These are phyloP conservation scores for Suillus sp. DNA, from an alignment of 768 basidiomycete genomes.

Conservation along the genomic window DNA sequence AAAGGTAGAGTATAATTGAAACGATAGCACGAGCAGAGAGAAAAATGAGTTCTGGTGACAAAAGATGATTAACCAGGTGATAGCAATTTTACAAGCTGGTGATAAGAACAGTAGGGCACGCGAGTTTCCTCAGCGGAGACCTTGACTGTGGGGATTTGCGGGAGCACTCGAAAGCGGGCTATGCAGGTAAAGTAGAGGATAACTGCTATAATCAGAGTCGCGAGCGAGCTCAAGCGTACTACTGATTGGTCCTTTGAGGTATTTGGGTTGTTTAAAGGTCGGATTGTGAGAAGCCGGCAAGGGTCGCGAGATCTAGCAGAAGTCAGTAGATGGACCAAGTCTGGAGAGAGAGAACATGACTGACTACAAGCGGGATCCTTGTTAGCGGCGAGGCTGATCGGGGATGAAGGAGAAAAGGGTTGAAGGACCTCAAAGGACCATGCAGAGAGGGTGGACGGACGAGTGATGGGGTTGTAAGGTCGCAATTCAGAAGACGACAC, in stretches of 20 bases:
- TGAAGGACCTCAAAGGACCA: slow-evolving; percentile 38
- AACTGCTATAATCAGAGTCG: slow-evolving; percentile 40
- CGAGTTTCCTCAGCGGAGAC: slow-evolving; percentile 47
- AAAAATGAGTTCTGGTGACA: neutral
- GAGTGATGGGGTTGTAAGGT: slow-evolving; percentile 5
- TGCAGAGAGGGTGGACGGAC: slow-evolving; percentile 29
- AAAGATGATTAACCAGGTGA: slow-evolving; percentile 22
- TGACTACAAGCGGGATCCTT: slow-evolving; percentile 57
- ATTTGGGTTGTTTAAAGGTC: slow-evolving; percentile 36
- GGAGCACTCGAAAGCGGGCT: slow-evolving; percentile 14
- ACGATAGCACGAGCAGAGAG: slow-evolving; percentile 15
- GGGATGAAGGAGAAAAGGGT: slow-evolving; percentile 34
- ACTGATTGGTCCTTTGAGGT: slow-evolving; percentile 43
- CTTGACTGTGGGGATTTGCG: slow-evolving; percentile 28
- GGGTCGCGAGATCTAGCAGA: slow-evolving; percentile 84
- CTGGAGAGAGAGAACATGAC: slow-evolving; percentile 15
- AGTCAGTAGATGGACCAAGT: neutral
- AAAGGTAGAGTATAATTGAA: slow-evolving; percentile 14
- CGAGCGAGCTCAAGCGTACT: slow-evolving; percentile 77
- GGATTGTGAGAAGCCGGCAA: slow-evolving; percentile 77
- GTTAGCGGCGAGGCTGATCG: slow-evolving; percentile 49
- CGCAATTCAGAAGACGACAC: slow-evolving; percentile 26
- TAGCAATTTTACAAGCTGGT: slow-evolving; percentile 28
- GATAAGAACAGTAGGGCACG: slow-evolving; percentile 39
- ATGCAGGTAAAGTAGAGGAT: slow-evolving; percentile 11